Evolutionary conservation across 805 yeast species (phyloP).

Genomic region (Scheffersomyces ergatensis): DNA sequence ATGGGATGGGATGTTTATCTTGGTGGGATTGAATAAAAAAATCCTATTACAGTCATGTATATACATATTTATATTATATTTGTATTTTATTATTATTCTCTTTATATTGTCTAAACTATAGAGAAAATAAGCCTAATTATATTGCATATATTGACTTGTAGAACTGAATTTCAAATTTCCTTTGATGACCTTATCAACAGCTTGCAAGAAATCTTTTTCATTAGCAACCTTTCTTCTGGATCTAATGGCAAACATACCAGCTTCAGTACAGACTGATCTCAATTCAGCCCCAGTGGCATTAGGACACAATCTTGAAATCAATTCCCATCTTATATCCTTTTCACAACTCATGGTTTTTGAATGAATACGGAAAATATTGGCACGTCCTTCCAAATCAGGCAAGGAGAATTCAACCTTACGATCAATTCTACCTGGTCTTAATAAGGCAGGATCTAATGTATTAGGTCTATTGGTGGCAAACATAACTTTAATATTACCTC

Average conservation of each 20-base stretch:
- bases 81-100: too few species aligned
- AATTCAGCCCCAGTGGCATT: slow-evolving; percentile 98
- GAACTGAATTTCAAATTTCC: slow-evolving; percentile 97
- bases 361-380: slow-evolving; percentile 95
- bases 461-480: slow-evolving; percentile 99
- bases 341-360: slow-evolving; percentile 98
- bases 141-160: slow-evolving; percentile 98
- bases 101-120: too few species aligned
- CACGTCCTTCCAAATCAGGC: slow-evolving; percentile 97
- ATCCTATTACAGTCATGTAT: too few species aligned
- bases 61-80: too few species aligned
- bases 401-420: slow-evolving; percentile 96
- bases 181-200: slow-evolving; percentile 97
- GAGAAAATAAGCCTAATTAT: slow-evolving; percentile 51
- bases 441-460: slow-evolving; percentile 94
- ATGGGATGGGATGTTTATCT: slow-evolving; percentile 93
- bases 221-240: slow-evolving; percentile 98
- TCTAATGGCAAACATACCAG: slow-evolving; percentile 99
- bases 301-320: slow-evolving; percentile 95
- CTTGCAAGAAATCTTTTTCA: slow-evolving; percentile 95
- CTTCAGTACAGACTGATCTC: slow-evolving; percentile 98
- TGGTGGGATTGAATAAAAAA: slow-evolving; percentile 78
- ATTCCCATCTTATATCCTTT: slow-evolving; percentile 97
- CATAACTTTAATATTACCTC: slow-evolving; percentile 99
- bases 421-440: slow-evolving; percentile 98